Evolutionary conservation across 2,329 filamentous ascomycete species (phyloP), one percentile per base, ranked within the genome.

Genomic region (Penicillium sp.): DNA sequence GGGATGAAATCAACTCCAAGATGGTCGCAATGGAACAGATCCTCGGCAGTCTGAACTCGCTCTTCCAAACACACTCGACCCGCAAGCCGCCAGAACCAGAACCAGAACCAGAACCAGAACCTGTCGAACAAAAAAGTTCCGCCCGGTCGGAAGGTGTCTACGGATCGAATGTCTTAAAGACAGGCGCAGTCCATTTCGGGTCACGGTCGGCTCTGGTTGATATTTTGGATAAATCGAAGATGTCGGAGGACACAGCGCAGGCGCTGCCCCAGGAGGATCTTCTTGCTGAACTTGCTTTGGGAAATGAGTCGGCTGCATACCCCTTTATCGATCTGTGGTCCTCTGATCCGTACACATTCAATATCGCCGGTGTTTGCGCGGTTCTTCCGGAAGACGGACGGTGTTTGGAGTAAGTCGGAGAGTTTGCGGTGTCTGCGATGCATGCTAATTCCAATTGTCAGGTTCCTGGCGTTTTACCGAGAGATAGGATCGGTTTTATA

Each of bases 311-410:
- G 38, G 81, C 81, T 2, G 83, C 82, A 20, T 85, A 85, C 61
- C 83, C 83, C 3, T 85, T 85, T 60, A 82, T 85, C 20, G 83
- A 85, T 63, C 73, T 85, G 10, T 85, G 82, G 82, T 83, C 83
- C n/a, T 82, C 81, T 2, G 81, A 85, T 60, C 82, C 80, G 4
- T 82, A 77, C 5, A 76, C 82, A 24, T 76, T 79, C 51, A 79
- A 82, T 62, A 80, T 82, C 9, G 77, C 76, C 35, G 82, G 83
- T 52, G 74, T 85, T 5, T 81, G 81, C 39, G 81, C 79, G 59
- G 80, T 82, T 7, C 68, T 85, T 26, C 83, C 83, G 0, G 79
- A 77, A 55, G 83, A 85, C 61, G 73, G 73, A 11, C 78, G 84
- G 65, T 82, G 82, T 56, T 52, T 61, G 40, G 64, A 61, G 67